Conservation (phyloP, 305 asterid genomes). For the Ilex paraguariensis region DNA sequence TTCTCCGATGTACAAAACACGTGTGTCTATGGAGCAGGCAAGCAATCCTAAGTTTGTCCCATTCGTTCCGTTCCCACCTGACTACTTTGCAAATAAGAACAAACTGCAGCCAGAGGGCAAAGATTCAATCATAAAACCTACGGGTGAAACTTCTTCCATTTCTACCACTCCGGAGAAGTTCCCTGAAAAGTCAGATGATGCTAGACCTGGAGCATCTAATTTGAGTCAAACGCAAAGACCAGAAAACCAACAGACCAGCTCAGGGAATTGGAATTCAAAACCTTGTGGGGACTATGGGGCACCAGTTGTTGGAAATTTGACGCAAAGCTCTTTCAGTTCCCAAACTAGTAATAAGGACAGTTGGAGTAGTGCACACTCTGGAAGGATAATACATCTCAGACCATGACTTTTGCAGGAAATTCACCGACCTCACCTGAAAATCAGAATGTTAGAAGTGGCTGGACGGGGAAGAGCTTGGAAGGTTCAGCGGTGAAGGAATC, state of each 20-base stretch:
- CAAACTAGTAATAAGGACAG: slow-evolving; percentile 8
- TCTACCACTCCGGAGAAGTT: slow-evolving; percentile 5
- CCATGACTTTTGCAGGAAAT: slow-evolving; percentile 10
- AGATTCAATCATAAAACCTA: slow-evolving; percentile 22
- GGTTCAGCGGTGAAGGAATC: slow-evolving; percentile 81
- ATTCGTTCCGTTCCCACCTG: slow-evolving; percentile 96
- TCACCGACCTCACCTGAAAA: slow-evolving; percentile 21
- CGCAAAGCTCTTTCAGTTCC: slow-evolving; percentile 17
- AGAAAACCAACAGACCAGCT: slow-evolving; percentile 11
- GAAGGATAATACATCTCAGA: slow-evolving; percentile 9
- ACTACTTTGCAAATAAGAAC: slow-evolving; percentile 62
- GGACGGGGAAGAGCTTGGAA: slow-evolving; percentile 68
- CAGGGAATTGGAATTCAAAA: slow-evolving; percentile 20
- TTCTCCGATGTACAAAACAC: slow-evolving; percentile 73
- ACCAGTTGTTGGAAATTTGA: slow-evolving; percentile 14
- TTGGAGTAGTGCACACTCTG: slow-evolving; percentile 13
- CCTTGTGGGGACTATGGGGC: slow-evolving; percentile 12
- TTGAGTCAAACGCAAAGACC: slow-evolving; percentile 8
- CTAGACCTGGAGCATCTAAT: slow-evolving; percentile 10
- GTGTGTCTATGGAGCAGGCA: slow-evolving; percentile 61
- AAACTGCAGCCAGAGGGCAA: slow-evolving; percentile 25
- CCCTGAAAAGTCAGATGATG: slow-evolving; percentile 17
- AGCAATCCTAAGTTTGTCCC: slow-evolving; percentile 60
- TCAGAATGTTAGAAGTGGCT: slow-evolving; percentile 28
- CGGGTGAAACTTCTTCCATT: slow-evolving; percentile 18